These are phyloP conservation scores for Chrysosporium queenslandicum DNA, from an alignment of 2,329 filamentous ascomycete genomes.

Conservation along the genomic window DNA sequence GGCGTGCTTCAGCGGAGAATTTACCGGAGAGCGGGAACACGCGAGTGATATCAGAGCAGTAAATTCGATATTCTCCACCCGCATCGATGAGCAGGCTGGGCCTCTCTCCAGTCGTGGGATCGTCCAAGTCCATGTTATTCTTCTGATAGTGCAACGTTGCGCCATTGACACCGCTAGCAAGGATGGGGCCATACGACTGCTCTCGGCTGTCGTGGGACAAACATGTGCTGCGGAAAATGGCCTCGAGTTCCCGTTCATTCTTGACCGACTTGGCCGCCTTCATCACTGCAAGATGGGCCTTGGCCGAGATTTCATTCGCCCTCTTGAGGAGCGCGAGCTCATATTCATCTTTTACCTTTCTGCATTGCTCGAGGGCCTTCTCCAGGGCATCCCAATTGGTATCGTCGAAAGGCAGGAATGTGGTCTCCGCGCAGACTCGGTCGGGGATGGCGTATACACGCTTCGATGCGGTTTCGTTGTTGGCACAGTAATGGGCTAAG, in stretches of 20 bases:
- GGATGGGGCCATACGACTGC: constrained; percentile 84
- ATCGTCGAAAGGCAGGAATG: constrained; percentile 59
- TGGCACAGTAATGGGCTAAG: constrained; percentile 44
- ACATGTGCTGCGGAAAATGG: constrained; percentile 63
- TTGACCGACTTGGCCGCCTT: constrained; percentile 50
- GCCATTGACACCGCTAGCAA: constrained; percentile 71
- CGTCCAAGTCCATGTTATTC: constrained; percentile 63
- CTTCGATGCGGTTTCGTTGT: constrained; percentile 28
- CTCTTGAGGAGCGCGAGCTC: constrained; percentile 72
- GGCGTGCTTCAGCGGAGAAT: constrained; percentile 58
- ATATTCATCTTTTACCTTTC: constrained; percentile 75
- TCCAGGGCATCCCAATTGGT: constrained; percentile 54
- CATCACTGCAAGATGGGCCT: constrained; percentile 66
- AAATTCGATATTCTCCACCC: constrained; percentile 72
- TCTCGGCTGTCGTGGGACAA: constrained; percentile 60
- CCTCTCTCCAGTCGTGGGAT: constrained; percentile 38
- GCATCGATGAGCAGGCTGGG: constrained; percentile 78
- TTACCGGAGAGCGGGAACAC: constrained; percentile 68
- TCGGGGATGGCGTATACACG: constrained; percentile 67
- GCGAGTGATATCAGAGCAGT: constrained; percentile 82
- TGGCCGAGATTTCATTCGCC: constrained; percentile 69
- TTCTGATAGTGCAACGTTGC: constrained; percentile 76
- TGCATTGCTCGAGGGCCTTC: constrained; percentile 65
- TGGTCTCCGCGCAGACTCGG: constrained; percentile 62
- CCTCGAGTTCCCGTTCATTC: constrained; percentile 78